phyloP scores from a whole-genome alignment of 345 rosid species.

The Boechera stricta region DNA sequence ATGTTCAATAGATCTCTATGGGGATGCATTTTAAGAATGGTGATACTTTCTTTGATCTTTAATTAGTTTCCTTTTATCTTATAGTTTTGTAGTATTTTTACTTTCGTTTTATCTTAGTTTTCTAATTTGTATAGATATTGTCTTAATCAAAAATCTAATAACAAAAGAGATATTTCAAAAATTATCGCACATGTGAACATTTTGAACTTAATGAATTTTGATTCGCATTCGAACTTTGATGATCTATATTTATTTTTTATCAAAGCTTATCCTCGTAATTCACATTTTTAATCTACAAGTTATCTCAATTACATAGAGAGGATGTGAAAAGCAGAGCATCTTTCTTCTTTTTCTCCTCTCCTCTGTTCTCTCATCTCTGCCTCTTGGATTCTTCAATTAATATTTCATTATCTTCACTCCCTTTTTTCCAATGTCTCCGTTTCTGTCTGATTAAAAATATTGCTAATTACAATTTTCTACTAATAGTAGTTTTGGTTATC shows the following conservation, averaged over 20 bases:
- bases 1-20: constrained; percentile 13
- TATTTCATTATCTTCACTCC: background rate
- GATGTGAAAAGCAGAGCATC: background rate
- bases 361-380: background rate
- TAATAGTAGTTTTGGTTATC: background rate
- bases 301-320: background rate
- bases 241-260: background rate
- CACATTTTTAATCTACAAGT: background rate
- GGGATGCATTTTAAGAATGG: background rate
- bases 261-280: background rate
- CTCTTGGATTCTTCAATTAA: background rate
- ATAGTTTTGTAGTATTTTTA: background rate
- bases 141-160: background rate
- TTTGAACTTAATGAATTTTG: background rate
- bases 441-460: background rate
- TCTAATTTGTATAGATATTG: background rate
- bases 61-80: background rate
- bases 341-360: background rate
- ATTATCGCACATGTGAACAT: background rate
- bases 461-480: background rate
- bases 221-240: background rate
- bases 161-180: background rate
- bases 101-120: background rate
- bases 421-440: background rate
- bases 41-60: background rate